A percentile compares a stretch with the other conserved stretches of the same genome.
phyloP scores from a whole-genome alignment of 768 basidiomycete species.

The Serendipita sp. region DNA sequence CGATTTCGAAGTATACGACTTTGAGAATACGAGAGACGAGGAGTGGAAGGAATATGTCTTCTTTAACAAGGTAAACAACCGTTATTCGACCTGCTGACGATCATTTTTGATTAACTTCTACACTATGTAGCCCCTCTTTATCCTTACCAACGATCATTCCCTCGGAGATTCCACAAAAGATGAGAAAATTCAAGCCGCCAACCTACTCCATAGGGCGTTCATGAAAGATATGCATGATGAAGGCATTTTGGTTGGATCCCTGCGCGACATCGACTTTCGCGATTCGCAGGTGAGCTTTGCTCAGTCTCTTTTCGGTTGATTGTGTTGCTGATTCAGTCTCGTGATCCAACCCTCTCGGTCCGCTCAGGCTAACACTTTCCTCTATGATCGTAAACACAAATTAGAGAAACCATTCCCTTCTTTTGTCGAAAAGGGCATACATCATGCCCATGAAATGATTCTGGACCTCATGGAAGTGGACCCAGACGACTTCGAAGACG shows the following conservation, averaged over 20 bases:
- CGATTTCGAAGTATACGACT: slow-evolving; percentile 29
- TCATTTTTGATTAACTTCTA: slow-evolving; percentile 10
- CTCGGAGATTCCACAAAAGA: slow-evolving; percentile 11
- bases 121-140: slow-evolving; percentile 44
- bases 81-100: neutral
- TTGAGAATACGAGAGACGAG: slow-evolving; percentile 30
- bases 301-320: no score
- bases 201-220: slow-evolving; percentile 34
- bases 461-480: neutral
- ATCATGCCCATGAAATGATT: slow-evolving; percentile 10
- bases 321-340: neutral
- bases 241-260: slow-evolving; percentile 34
- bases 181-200: slow-evolving; percentile 15
- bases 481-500: neutral
- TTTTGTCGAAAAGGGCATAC: slow-evolving; percentile 13
- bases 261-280: slow-evolving; percentile 40
- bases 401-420: neutral
- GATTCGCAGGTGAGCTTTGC: slow-evolving; percentile 39
- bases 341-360: neutral
- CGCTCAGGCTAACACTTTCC: slow-evolving; percentile 19
- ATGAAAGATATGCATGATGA: slow-evolving; percentile 33
- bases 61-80: slow-evolving; percentile 23
- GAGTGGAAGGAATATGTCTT: slow-evolving; percentile 33
- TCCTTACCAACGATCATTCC: slow-evolving; percentile 41
- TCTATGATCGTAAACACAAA: neutral